These are phyloP conservation scores for Aspergillus egyptiacus DNA, from an alignment of 495 filamentous ascomycete genomes.

Conservation along the genomic window DNA sequence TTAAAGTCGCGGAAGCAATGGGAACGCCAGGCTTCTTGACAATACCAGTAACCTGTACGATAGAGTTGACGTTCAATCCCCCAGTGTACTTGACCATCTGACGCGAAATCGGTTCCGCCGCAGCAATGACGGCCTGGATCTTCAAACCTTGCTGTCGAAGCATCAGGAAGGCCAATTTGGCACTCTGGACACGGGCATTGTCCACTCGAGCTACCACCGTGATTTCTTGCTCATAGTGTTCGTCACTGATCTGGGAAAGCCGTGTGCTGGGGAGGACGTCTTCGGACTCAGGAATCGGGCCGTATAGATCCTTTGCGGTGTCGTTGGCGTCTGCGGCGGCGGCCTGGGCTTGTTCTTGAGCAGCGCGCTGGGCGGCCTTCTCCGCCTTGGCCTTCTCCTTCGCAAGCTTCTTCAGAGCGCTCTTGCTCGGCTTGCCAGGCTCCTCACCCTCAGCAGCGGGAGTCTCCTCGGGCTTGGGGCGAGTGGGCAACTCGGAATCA, in stretches of 20 bases:
- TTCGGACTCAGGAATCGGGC: conserved; percentile 40
- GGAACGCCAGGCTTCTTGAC: conserved; percentile 69
- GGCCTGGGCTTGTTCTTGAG: conserved; percentile 46
- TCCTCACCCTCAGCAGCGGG: conserved; percentile 31
- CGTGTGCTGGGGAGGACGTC: conserved; percentile 30
- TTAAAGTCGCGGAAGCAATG: conserved; percentile 72
- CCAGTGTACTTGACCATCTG: conserved; percentile 90
- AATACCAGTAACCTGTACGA: conserved; percentile 71
- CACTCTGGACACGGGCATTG: conserved; percentile 79
- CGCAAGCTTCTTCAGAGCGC: conserved; percentile 58
- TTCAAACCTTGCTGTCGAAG: conserved; percentile 75
- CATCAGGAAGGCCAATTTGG: conserved; percentile 89
- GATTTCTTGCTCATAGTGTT: conserved; percentile 66
- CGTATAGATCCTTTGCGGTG: conserved; percentile 66
- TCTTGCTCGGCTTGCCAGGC: conserved; percentile 50
- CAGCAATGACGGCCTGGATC: conserved; percentile 71
- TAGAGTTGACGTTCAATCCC: conserved; percentile 69
- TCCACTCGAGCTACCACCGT: conserved; percentile 79
- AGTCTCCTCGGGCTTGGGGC: conserved; percentile 43
- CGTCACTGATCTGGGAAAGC: conserved; percentile 46
- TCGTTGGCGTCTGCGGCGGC: conserved; percentile 55
- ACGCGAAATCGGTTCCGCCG: conserved; percentile 47
- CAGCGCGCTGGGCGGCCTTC: conserved; percentile 50
- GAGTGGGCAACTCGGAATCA: conserved; percentile 43
- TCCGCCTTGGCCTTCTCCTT: conserved; percentile 65